A percentile compares a stretch with the other conserved stretches of the same genome.
phyloP scores from a whole-genome alignment of 805 yeast genomes.

The Wickerhamomyces ciferrii region DNA sequence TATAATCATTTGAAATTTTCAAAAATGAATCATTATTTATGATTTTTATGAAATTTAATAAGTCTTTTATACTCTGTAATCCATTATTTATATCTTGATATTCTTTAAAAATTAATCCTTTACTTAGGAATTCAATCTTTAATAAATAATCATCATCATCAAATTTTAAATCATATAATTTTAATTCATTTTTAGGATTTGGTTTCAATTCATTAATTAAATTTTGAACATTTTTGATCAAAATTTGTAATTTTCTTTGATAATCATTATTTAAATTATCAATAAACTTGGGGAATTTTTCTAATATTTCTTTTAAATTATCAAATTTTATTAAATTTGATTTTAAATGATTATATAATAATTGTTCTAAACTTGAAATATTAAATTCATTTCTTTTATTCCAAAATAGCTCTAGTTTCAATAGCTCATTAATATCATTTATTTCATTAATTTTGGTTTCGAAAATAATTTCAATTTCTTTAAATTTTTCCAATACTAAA shows the following conservation, averaged over 20 bases:
- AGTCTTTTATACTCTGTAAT: background rate
- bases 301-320: background rate
- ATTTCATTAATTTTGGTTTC: background rate
- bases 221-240: background rate
- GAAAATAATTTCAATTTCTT: background rate
- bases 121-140: conserved; percentile 11
- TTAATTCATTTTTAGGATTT: background rate
- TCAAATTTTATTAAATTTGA: background rate
- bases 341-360: background rate
- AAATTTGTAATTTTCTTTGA: too few relatives aligned
- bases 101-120: conserved; percentile 10
- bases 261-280: conserved; percentile 1
- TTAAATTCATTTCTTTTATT: background rate
- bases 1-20: background rate
- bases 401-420: background rate
- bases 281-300: background rate
- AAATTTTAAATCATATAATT: conserved; percentile 7
- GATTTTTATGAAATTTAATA: background rate
- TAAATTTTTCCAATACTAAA: background rate
- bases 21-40: background rate
- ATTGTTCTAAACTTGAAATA: background rate
- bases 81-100: conserved; percentile 7
- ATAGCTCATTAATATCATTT: background rate
- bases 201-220: background rate
- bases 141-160: conserved; percentile 8